A percentile compares a stretch with the other conserved stretches of the same genome.
These are phyloP conservation scores for Iberis pinnata DNA, from an alignment of 345 rosid species.

Conservation along the genomic window DNA sequence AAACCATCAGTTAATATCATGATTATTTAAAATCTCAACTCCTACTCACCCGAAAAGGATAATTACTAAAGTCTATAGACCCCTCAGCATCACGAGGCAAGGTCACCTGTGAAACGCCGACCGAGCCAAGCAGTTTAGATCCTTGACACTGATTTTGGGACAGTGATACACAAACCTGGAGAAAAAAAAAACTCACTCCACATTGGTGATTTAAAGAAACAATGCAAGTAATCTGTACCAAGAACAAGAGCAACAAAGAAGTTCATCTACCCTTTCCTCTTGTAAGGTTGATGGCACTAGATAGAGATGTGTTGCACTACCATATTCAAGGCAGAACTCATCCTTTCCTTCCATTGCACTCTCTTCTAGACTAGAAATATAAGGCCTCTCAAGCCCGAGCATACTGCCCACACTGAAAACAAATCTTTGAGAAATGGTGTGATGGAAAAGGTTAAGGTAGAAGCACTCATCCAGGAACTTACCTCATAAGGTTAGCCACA, in stretches of 20 bases:
- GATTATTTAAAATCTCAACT: conserved; percentile 14
- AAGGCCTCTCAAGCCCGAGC: conserved; percentile 89
- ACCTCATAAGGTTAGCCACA: conserved; percentile 85
- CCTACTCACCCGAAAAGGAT: conserved; percentile 74
- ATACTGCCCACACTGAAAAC: conserved; percentile 68
- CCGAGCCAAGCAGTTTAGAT: conserved; percentile 49
- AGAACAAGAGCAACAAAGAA: background rate
- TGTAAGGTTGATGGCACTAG: conserved; percentile 70
- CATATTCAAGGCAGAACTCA: conserved; percentile 83
- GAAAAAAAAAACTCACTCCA: conserved; percentile 18
- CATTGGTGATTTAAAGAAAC: conserved; percentile 18
- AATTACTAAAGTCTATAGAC: conserved; percentile 69
- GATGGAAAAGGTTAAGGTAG: conserved; percentile 6
- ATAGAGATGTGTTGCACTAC: conserved; percentile 83
- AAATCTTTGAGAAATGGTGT: conserved; percentile 15
- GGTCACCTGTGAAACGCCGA: conserved; percentile 69
- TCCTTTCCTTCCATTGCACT: conserved; percentile 46
- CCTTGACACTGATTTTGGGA: conserved; percentile 64
- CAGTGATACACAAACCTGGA: conserved; percentile 59
- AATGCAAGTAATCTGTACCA: background rate
- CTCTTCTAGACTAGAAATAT: conserved; percentile 51
- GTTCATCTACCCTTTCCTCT: conserved; percentile 59
- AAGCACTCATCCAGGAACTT: conserved; percentile 27
- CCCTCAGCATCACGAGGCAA: conserved; percentile 85
- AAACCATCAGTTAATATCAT: conserved; percentile 4